Percentiles rank a stretch among this genome's conserved stretches.
These are phyloP conservation scores for Vigna radiata DNA, from an alignment of 306 rosid genomes.

Conservation along the genomic window DNA sequence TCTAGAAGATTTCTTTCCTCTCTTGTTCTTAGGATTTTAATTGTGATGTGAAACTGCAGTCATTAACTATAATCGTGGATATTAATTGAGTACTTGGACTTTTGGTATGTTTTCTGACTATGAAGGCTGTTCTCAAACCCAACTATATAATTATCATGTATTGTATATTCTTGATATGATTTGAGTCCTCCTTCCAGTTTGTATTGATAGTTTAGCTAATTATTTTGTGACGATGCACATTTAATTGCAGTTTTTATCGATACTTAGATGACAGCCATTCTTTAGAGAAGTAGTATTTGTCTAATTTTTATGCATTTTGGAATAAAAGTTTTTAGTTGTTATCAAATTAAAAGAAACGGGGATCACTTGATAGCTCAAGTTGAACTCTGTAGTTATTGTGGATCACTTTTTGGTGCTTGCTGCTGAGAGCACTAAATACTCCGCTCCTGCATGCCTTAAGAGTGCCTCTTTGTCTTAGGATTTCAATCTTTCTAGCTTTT, in stretches of 20 bases:
- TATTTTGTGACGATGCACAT: slow-evolving; percentile 15
- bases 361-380: neutral
- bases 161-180: neutral
- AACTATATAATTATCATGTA: no score
- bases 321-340: neutral
- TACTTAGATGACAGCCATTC: slow-evolving; percentile 4
- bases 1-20: slow-evolving; percentile 6
- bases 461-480: neutral
- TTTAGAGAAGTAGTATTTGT: slow-evolving; percentile 20
- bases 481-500: neutral
- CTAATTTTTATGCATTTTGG: neutral
- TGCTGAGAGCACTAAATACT: neutral
- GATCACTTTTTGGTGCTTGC: slow-evolving; percentile 5
- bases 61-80: slow-evolving; percentile 1
- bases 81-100: slow-evolving; percentile 2
- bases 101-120: neutral
- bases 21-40: neutral
- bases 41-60: neutral
- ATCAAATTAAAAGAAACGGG: neutral
- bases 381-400: neutral
- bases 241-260: neutral
- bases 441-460: neutral
- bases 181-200: slow-evolving; percentile 15
- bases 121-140: no score
- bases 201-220: slow-evolving; percentile 2